Evolutionary conservation across 306 rosid species (phyloP).

Genomic region (Prunus dulcis): DNA sequence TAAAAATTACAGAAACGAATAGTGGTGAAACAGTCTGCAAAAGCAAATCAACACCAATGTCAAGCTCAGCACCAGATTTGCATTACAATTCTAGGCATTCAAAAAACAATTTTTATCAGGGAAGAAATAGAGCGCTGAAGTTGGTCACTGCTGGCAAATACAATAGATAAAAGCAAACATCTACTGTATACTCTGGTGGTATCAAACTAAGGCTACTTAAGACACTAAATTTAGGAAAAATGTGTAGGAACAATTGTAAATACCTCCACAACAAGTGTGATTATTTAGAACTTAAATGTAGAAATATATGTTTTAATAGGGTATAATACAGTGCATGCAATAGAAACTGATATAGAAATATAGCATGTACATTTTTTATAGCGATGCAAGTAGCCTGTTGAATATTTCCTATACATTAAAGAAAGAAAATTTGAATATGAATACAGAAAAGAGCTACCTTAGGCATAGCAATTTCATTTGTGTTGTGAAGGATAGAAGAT

Average conservation of each 20-base stretch:
- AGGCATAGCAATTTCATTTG: slow-evolving; percentile 45
- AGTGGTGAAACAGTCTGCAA: not conserved
- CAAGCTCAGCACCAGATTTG: not conserved
- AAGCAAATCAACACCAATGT: not conserved
- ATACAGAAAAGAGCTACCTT: slow-evolving; percentile 51
- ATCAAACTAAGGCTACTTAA: too few species aligned
- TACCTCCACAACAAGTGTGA: not conserved
- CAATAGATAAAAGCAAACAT: not conserved
- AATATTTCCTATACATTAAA: not conserved
- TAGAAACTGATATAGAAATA: not conserved
- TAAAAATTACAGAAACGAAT: not conserved
- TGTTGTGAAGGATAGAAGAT: slow-evolving; percentile 44
- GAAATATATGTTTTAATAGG: too few species aligned
- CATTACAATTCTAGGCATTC: not conserved
- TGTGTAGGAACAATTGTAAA: not conserved
- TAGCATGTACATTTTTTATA: not conserved
- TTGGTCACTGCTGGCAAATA: not conserved
- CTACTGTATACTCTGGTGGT: not conserved
- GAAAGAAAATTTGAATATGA: not conserved
- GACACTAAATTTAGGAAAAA: not conserved
- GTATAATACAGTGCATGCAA: too few species aligned
- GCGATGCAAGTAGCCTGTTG: not conserved
- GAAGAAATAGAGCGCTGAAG: not conserved
- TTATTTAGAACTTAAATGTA: not conserved
- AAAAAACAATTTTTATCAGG: not conserved